Conservation (phyloP, 2,329 filamentous ascomycete species). For the Helminthosporium solani region DNA sequence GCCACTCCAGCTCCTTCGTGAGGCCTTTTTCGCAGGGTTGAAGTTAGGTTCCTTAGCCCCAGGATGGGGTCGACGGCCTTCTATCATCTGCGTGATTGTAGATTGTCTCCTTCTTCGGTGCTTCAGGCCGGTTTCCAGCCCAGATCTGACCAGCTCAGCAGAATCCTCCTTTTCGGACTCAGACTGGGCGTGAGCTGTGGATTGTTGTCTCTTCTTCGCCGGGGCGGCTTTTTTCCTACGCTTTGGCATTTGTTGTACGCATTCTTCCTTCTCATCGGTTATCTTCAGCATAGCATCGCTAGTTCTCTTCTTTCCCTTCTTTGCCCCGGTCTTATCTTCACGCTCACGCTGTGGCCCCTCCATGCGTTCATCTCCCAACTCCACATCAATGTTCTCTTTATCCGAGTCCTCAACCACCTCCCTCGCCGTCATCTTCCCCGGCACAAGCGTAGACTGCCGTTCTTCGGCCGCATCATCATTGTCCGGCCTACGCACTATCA, state of each 20-base stretch:
- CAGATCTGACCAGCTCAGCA: conserved; percentile 1
- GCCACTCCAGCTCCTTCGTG: conserved; percentile 24
- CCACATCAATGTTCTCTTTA: conserved; percentile 1
- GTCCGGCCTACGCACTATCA: conserved; percentile 26
- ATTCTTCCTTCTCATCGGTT: conserved; percentile 8
- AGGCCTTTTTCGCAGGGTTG: conserved; percentile 19
- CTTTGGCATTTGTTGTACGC: conserved; percentile 14
- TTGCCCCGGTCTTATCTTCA: not conserved
- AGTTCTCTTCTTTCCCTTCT: conserved; percentile 19
- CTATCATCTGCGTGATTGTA: conserved; percentile 38
- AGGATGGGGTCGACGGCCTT: conserved; percentile 24
- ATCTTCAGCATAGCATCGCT: conserved; percentile 12
- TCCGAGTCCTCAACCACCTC: conserved; percentile 16
- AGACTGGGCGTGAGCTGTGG: conserved; percentile 1
- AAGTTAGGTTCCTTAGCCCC: conserved; percentile 25
- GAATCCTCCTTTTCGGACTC: conserved; percentile 6
- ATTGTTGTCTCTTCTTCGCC: conserved; percentile 6
- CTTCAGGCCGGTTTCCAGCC: conserved; percentile 2
- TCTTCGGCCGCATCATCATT: conserved; percentile 14
- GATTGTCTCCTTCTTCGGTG: conserved; percentile 31
- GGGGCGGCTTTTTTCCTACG: conserved; percentile 16
- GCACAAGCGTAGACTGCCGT: conserved; percentile 31
- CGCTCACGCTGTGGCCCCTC: not conserved
- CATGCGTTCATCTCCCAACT: not conserved
- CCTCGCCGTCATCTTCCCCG: conserved; percentile 27